These are phyloP conservation scores for Amylocarpus encephaloides DNA, from an alignment of 2,329 filamentous ascomycete genomes.

Conservation along the genomic window DNA sequence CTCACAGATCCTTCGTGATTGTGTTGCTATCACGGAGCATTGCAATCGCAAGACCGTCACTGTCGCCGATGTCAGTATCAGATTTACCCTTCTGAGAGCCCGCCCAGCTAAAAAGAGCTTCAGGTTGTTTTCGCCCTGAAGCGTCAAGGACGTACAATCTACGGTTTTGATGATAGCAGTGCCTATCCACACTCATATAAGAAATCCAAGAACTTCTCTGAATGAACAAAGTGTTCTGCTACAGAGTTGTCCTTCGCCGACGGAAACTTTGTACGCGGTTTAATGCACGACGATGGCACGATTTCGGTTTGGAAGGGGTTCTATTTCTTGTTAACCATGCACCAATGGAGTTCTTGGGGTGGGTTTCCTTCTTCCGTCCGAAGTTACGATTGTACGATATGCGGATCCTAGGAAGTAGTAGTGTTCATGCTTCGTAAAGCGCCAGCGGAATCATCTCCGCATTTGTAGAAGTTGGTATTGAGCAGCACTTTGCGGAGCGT, in stretches of 20 bases:
- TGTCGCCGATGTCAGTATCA: conserved; percentile 47
- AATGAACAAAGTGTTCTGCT: too few species aligned
- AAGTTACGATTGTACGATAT: too few species aligned
- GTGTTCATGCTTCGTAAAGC: too few species aligned
- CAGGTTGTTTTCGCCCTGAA: conserved; percentile 50
- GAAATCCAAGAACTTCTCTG: neutral
- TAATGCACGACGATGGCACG: neutral
- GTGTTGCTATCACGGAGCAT: conserved; percentile 47
- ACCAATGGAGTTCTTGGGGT: too few species aligned
- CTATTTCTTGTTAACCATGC: too few species aligned
- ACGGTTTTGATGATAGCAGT: conserved; percentile 44
- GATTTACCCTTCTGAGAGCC: neutral
- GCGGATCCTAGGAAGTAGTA: too few species aligned
- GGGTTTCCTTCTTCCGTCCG: too few species aligned
- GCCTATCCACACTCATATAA: neutral
- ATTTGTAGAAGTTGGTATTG: too few species aligned
- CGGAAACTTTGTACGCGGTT: neutral
- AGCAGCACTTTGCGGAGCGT: too few species aligned
- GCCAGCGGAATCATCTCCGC: too few species aligned
- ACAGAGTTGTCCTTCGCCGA: neutral
- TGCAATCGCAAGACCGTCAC: conserved; percentile 56
- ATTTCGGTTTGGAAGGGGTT: neutral
- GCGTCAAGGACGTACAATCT: conserved; percentile 46
- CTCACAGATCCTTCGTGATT: conserved; percentile 45
- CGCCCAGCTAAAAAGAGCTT: conserved; percentile 6